Conservation (phyloP, 805 yeast genomes). For the Lachancea meyersii region DNA sequence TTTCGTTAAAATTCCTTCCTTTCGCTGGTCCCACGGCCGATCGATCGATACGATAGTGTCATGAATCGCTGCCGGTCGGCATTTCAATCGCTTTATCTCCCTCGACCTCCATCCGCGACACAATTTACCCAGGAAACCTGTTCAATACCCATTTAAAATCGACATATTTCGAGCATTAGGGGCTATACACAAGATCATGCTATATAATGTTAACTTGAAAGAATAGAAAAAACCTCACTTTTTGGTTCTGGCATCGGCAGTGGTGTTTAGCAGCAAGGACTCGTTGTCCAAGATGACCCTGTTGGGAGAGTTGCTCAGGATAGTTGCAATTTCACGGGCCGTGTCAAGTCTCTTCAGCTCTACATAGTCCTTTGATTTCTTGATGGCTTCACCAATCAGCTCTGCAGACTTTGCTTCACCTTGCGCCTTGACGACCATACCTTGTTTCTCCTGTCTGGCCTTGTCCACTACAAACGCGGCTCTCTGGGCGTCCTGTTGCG, state of each 20-base stretch:
- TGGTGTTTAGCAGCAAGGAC: slow-evolving; percentile 83
- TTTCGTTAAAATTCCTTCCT: background rate
- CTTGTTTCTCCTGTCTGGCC: slow-evolving; percentile 96
- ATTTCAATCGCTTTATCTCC: background rate
- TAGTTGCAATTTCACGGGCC: slow-evolving; percentile 89
- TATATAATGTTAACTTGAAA: slow-evolving; percentile 3
- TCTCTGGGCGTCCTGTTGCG: slow-evolving; percentile 98
- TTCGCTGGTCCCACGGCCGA: background rate
- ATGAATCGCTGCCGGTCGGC: background rate
- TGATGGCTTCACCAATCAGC: slow-evolving; percentile 97
- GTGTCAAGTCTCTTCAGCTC: slow-evolving; percentile 96
- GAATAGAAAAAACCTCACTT: slow-evolving; percentile 14
- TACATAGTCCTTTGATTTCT: slow-evolving; percentile 91
- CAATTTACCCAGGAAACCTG: no score
- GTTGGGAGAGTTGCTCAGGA: slow-evolving; percentile 84
- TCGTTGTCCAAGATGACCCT: slow-evolving; percentile 86
- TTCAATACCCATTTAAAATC: background rate
- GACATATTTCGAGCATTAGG: slow-evolving; percentile 3
- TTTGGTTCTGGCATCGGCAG: slow-evolving; percentile 60
- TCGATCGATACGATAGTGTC: background rate
- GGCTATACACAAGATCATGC: slow-evolving; percentile 10
- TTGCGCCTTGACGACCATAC: slow-evolving; percentile 91
- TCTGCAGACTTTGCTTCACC: slow-evolving; percentile 99
- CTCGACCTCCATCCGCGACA: background rate
- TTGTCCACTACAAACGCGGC: slow-evolving; percentile 96